A percentile compares a stretch with the other conserved stretches of the same genome.
Conservation (phyloP, 1,139 yeast genomes). For the Scheffersomyces titani region DNA sequence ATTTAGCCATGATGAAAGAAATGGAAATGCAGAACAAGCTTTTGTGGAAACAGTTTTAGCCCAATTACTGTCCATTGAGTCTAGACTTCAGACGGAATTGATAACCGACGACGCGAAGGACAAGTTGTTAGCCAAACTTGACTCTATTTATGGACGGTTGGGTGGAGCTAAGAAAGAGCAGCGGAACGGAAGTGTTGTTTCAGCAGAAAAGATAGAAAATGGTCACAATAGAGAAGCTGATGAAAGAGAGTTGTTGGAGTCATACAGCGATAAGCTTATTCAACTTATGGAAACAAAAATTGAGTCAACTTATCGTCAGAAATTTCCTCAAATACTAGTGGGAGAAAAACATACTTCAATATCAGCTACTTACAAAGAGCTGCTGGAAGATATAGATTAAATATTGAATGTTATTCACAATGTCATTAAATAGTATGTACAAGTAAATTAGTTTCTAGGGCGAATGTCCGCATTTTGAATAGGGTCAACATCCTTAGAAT, state of each 20-base stretch:
- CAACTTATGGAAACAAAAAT: slow-evolving; percentile 23
- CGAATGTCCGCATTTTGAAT: neutral
- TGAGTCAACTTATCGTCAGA: neutral
- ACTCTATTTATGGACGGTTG: neutral
- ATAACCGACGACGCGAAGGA: neutral
- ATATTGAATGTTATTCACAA: neutral
- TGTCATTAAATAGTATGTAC: neutral
- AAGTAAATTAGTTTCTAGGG: neutral
- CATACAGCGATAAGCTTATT: slow-evolving; percentile 34
- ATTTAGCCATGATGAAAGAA: neutral
- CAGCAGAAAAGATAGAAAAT: neutral
- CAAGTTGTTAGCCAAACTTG: neutral
- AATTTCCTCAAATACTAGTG: neutral
- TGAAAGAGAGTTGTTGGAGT: slow-evolving; percentile 23
- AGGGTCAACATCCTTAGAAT: slow-evolving; percentile 1
- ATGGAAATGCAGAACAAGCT: neutral
- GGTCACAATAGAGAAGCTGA: neutral
- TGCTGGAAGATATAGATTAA: neutral
- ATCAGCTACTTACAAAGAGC: neutral
- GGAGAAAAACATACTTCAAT: neutral
- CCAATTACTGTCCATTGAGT: neutral
- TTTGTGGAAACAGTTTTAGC: neutral
- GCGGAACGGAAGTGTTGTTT: neutral
- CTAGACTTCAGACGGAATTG: neutral
- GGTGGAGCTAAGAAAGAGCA: neutral